Evolutionary conservation across 2,329 filamentous ascomycete species (phyloP), one percentile per base, ranked within the genome.

Genomic region (Paecilomyces sp.): DNA sequence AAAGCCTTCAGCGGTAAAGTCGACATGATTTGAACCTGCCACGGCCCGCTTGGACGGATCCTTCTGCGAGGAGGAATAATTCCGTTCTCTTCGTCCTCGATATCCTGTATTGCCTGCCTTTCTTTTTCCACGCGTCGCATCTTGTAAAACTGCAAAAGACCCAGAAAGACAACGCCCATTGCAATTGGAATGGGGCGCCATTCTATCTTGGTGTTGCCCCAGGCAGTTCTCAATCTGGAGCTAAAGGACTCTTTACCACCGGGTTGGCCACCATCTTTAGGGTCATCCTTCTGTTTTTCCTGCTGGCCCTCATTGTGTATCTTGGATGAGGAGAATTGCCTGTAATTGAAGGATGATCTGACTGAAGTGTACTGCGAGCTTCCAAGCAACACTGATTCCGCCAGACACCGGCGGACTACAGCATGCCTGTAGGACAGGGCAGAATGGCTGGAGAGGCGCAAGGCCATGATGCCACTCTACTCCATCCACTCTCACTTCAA

Each of bases 1-100:
- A 97, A 83, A 36, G 91, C 92, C 78, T 97, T 97, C 63, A 97
- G 81, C 34, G 92, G 92, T 61, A 97, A 79, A 1, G 91, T 96
- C 7, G 91, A 95, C 89, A 97, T 96, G 72, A 97, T 85, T 72
- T 92, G 90, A 57, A 97, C 90, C 71, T 93, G 90, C 90, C 92
- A 96, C 74, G 92, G 91, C 28, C 92, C 92, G 59, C 90, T 90
- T 1, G 90, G 91, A 41, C 89, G 83, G 68, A 96, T 86, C 61
- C 87, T 83, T 55, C 83, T 79, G 63, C 85, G 79, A 62, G 78
- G 81, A 36, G 82, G 82, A 52, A 76, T 74, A 24, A 68, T 69
- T 28, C 69, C 70, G 60, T 74, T 72, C 50, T 73, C 70, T 63
- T 70, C 71, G 13, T 68, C 67, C 55, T 73, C 71, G 36, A 67